A percentile compares a stretch with the other conserved stretches of the same genome.
phyloP scores from a whole-genome alignment of 2,329 filamentous ascomycete species.

The Hyphodiscus sp. region DNA sequence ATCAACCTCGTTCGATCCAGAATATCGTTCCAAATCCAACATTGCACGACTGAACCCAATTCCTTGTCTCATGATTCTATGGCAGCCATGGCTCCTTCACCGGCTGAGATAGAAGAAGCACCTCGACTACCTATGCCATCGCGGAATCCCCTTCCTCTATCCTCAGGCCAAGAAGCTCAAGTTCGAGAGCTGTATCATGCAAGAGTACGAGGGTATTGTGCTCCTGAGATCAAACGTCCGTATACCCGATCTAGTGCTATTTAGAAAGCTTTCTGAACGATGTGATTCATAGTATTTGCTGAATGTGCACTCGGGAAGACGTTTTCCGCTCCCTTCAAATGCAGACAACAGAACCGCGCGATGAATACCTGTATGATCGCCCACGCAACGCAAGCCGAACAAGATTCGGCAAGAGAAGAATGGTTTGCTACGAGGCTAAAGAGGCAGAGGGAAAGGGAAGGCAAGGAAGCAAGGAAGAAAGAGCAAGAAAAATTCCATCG shows the following conservation, averaged over 20 bases:
- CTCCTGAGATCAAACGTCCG: constrained; percentile 69
- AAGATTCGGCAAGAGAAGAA: constrained; percentile 84
- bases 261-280: not conserved
- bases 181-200: constrained; percentile 77
- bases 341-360: constrained; percentile 66
- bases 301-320: constrained; percentile 82
- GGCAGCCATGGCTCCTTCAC: constrained; percentile 26
- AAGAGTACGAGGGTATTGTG: constrained; percentile 69
- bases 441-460: constrained; percentile 60
- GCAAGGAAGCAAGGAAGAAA: constrained; percentile 50
- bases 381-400: constrained; percentile 76
- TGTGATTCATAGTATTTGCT: constrained; percentile 64
- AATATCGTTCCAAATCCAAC: not conserved
- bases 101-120: constrained; percentile 19
- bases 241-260: not conserved
- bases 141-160: constrained; percentile 76
- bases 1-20: not conserved
- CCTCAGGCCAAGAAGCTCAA: constrained; percentile 73
- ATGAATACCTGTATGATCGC: constrained; percentile 95
- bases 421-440: constrained; percentile 80
- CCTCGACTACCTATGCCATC: constrained; percentile 41
- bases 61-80: constrained; percentile 11
- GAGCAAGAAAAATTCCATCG: constrained; percentile 60
- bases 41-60: not conserved
- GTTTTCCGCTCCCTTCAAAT: constrained; percentile 80